Conservation (phyloP, 768 basidiomycete genomes). For the Mycena polygramma region DNA sequence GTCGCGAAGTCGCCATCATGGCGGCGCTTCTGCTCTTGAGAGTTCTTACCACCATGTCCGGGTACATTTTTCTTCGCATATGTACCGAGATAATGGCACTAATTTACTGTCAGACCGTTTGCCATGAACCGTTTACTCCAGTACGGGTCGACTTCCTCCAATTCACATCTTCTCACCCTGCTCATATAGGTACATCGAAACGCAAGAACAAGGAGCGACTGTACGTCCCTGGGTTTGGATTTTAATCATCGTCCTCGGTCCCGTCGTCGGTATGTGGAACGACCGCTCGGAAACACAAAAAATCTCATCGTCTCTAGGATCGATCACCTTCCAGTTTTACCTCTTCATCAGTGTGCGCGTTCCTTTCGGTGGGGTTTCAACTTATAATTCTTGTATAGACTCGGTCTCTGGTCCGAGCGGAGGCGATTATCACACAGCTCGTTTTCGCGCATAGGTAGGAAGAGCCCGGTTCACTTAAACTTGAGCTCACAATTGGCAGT, state of each 20-base stretch:
- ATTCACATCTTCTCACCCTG: background rate
- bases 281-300: accelerated
- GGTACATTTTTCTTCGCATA: conserved; percentile 35
- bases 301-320: conserved; percentile 7
- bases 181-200: conserved; percentile 67
- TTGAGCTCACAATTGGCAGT: background rate
- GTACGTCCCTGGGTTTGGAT: conserved; percentile 82
- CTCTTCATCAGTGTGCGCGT: conserved; percentile 52
- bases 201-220: conserved; percentile 48
- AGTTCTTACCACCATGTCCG: conserved; percentile 1
- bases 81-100: conserved; percentile 40
- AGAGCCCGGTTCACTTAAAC: background rate
- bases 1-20: conserved; percentile 42
- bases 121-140: conserved; percentile 56
- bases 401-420: conserved; percentile 60
- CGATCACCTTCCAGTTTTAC: conserved; percentile 67
- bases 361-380: conserved; percentile 45
- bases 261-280: conserved; percentile 45
- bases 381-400: conserved; percentile 47
- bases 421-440: conserved; percentile 59
- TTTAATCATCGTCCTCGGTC: conserved; percentile 61
- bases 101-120: conserved; percentile 49
- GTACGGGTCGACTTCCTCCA: conserved; percentile 40
- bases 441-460: conserved; percentile 56
- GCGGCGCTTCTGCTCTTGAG: conserved; percentile 15